Percentiles rank a stretch among this genome's conserved stretches.
Evolutionary conservation across 1,139 yeast genomes (phyloP).

Genomic region (Yamadazyma pseudoaaseri): DNA sequence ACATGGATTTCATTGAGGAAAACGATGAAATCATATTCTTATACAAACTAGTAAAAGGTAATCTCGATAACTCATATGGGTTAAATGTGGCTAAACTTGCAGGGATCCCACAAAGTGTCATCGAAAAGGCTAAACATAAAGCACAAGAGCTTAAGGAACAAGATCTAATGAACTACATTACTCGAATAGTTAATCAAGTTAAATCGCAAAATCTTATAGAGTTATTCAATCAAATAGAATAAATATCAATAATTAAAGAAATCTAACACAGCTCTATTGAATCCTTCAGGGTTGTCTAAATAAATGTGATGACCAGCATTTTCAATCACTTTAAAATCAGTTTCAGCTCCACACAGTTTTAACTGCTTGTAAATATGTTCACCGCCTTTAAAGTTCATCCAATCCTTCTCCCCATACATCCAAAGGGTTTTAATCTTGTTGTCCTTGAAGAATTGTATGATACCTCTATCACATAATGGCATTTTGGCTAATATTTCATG

Average conservation of each 20-base stretch:
- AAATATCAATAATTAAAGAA: constrained; percentile 21
- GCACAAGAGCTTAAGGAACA: constrained; percentile 42
- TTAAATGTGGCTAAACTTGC: constrained; percentile 77
- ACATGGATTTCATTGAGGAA: constrained; percentile 69
- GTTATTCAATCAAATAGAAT: constrained; percentile 1
- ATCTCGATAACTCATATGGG: constrained; percentile 69
- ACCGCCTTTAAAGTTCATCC: constrained; percentile 48
- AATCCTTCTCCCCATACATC: constrained; percentile 45
- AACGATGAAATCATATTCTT: constrained; percentile 53
- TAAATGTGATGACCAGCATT: constrained; percentile 46
- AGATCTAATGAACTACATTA: constrained; percentile 21
- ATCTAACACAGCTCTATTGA: constrained; percentile 27
- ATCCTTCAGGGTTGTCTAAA: constrained; percentile 36
- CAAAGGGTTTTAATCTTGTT: constrained; percentile 28
- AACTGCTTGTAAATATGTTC: constrained; percentile 30
- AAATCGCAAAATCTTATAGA: constrained; percentile 2
- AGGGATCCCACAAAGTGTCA: constrained; percentile 50
- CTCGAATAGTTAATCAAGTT: constrained; percentile 1
- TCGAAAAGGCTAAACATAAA: constrained; percentile 46
- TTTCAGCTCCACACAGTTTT: constrained; percentile 15
- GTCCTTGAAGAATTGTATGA: constrained; percentile 28
- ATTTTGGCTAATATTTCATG: constrained; percentile 40
- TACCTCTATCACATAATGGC: constrained; percentile 44
- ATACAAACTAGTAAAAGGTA: constrained; percentile 59
- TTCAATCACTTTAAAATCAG: constrained; percentile 23